Base-by-base conservation (phyloP, 768 basidiomycete genomes). In the Amanita inopinata region DNA sequence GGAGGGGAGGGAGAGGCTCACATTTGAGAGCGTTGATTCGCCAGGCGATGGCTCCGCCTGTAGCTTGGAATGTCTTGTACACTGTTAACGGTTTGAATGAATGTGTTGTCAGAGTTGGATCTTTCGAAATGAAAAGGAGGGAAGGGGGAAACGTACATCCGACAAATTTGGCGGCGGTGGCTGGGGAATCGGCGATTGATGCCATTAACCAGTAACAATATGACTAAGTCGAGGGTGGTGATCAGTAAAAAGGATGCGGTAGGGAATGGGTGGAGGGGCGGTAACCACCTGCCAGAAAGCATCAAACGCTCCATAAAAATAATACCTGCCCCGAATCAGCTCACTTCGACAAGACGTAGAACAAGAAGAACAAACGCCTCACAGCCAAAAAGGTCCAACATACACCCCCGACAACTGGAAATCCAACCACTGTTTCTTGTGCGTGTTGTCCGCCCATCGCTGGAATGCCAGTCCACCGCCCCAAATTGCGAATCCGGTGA, bases 181-280 rank as follows among this genome's bases (percentile, higher is more conserved):
- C 49, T 3, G 57, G 57, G 4, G 53, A 52, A 12, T 56, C 48
- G 8, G 57, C 54, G 4, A 57, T 41, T 1, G 57, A 49, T 32
- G 54, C 57, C 57, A 59, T 59, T 25, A 59, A 24, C 57, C 57
- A 59, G 42, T 59, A 59, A 31, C 57, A 57, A 38, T 51, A 59
- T 6, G 55, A 56, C 55, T 56, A 28, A 11, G 15, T 23, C 11
- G 20, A 34, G 24, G n/a, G 9, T 41, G 12, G 30, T 28, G 27
- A 7, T 7, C n/a, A 28, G n/a, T 28, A n/a, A n/a, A n/a, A n/a
- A n/a, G n/a, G n/a, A 7, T 15, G 14, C 17, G 5, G 15, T 11
- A 18, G 35, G 3, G 33, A 35, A 14, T 31, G n/a, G 10, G 18
- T 11, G 2, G 17, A 33, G 11, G 23, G 12, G 20, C 11, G 14